These are phyloP conservation scores for Trametes sp. DNA, from an alignment of 1,284 basidiomycete species.

Conservation along the genomic window DNA sequence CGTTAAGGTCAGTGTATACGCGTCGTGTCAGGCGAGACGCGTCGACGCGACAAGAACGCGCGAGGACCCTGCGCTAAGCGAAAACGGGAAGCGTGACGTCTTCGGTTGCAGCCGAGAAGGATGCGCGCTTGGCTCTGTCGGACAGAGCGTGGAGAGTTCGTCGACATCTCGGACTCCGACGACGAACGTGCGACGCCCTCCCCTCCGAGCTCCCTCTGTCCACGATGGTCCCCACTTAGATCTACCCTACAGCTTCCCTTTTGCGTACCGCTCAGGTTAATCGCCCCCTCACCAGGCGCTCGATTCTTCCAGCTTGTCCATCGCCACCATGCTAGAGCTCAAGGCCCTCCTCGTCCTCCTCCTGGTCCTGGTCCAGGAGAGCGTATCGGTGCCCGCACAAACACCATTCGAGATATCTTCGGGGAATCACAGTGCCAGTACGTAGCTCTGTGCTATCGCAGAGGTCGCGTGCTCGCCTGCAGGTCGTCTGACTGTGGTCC, in stretches of 20 bases:
- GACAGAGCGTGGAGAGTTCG: background rate
- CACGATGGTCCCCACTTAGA: slow-evolving; percentile 35
- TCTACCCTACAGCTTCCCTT: slow-evolving; percentile 26
- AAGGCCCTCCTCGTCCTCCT: slow-evolving; percentile 27
- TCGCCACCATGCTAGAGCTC: slow-evolving; percentile 32
- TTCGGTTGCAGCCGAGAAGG: slow-evolving; percentile 5
- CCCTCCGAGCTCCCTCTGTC: slow-evolving; percentile 12
- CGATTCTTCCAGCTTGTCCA: background rate
- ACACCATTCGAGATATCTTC: slow-evolving; percentile 30
- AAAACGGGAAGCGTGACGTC: slow-evolving; percentile 8
- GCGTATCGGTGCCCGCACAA: slow-evolving; percentile 31
- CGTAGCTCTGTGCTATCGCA: slow-evolving; percentile 13
- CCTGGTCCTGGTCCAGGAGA: slow-evolving; percentile 21
- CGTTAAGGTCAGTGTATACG: background rate
- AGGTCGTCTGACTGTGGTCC: slow-evolving; percentile 31
- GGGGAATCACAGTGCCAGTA: slow-evolving; percentile 22
- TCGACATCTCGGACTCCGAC: slow-evolving; percentile 2
- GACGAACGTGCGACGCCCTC: slow-evolving; percentile 44
- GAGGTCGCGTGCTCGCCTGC: slow-evolving; percentile 14
- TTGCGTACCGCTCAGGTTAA: slow-evolving; percentile 27
- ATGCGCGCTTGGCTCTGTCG: slow-evolving; percentile 2
- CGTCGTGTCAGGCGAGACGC: slow-evolving; percentile 7
- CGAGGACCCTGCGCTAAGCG: slow-evolving; percentile 1
- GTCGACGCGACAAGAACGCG: slow-evolving; percentile 14
- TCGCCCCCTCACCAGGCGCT: slow-evolving; percentile 9